These are phyloP conservation scores for Penicillium cinerascens DNA, from an alignment of 495 filamentous ascomycete genomes.

Conservation along the genomic window DNA sequence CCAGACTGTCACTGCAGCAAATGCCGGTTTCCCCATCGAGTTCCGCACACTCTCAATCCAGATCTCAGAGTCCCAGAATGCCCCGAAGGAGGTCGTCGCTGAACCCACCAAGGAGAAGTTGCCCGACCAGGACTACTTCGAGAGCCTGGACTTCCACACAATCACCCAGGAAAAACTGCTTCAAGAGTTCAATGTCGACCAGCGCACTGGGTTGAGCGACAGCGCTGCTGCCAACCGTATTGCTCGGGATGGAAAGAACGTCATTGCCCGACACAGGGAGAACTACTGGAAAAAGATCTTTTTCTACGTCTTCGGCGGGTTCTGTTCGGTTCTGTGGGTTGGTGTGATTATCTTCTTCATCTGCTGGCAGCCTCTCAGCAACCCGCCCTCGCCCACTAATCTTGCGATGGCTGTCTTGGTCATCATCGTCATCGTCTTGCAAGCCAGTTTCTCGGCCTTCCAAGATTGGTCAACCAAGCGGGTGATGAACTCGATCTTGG, in stretches of 20 bases:
- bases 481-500: constrained; percentile 63
- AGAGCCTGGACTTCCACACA: constrained; percentile 37
- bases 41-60: constrained; percentile 47
- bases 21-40: constrained; percentile 36
- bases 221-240: constrained; percentile 39
- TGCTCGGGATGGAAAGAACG: constrained; percentile 58
- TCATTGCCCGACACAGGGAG: constrained; percentile 55
- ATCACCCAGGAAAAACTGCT: constrained; percentile 26
- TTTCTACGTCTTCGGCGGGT: constrained; percentile 70
- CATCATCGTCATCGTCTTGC: constrained; percentile 62
- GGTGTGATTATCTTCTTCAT: constrained; percentile 68
- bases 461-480: constrained; percentile 63
- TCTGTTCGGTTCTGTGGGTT: constrained; percentile 65
- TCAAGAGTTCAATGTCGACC: constrained; percentile 33
- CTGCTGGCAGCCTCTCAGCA: constrained; percentile 69
- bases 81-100: constrained; percentile 18
- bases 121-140: constrained; percentile 40
- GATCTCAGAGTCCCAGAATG: constrained; percentile 39
- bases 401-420: constrained; percentile 67
- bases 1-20: constrained; percentile 7
- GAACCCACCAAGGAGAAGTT: constrained; percentile 24
- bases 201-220: constrained; percentile 25
- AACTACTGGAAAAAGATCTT: constrained; percentile 54
- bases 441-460: constrained; percentile 67
- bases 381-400: constrained; percentile 63